Conservation (phyloP, 768 basidiomycete species). For the Amanita phalloides region DNA sequence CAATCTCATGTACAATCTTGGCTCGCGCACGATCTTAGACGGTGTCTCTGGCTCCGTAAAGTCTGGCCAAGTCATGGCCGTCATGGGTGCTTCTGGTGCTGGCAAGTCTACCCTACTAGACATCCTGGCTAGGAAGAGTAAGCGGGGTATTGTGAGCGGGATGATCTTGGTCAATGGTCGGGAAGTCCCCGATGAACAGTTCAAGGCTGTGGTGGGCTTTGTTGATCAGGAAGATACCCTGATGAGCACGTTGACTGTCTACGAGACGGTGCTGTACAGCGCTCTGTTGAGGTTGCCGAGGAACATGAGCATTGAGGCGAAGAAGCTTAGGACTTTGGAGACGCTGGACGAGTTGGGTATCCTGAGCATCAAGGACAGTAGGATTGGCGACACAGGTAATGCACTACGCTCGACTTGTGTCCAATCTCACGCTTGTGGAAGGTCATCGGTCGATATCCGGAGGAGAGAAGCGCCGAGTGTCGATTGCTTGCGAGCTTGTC, state of each 20-base stretch:
- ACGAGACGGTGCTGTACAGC: conserved; percentile 93
- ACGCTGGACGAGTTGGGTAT: conserved; percentile 96
- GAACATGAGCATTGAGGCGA: conserved; percentile 92
- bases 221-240: conserved; percentile 98
- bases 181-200: conserved; percentile 59
- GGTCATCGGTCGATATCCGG: conserved; percentile 66
- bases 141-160: conserved; percentile 69
- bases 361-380: conserved; percentile 75
- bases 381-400: conserved; percentile 82
- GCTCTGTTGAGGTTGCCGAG: conserved; percentile 83
- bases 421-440: conserved; percentile 14
- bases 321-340: conserved; percentile 88
- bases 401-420: conserved; percentile 26
- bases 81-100: conserved; percentile 95
- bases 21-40: conserved; percentile 60
- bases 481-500: conserved; percentile 96
- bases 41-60: conserved; percentile 74
- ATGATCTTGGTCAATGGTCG: conserved; percentile 81
- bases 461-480: conserved; percentile 94
- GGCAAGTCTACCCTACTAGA: conserved; percentile 89
- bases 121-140: conserved; percentile 85
- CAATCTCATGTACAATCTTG: conserved; percentile 69
- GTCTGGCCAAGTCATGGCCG: conserved; percentile 87
- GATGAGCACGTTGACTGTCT: conserved; percentile 95
- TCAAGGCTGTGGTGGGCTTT: conserved; percentile 83